Conservation (phyloP, 352 stramenopile genomes). For the Aphanomyces euteiches region DNA sequence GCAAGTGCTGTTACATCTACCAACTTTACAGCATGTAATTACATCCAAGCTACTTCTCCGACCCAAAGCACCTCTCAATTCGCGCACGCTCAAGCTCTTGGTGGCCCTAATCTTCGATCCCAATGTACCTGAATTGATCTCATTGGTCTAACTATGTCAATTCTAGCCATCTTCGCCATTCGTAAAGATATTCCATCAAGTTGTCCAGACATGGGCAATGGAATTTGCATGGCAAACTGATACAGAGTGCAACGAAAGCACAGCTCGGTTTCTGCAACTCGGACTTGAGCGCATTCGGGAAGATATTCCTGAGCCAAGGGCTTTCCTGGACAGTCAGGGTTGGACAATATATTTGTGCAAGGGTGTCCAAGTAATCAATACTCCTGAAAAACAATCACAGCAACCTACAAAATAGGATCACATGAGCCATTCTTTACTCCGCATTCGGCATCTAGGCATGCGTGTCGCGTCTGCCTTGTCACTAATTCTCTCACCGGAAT, state of each 20-base stretch:
- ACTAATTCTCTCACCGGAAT: constrained; percentile 12
- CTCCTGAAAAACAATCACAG: too few species aligned
- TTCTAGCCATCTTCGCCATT: constrained; percentile 1
- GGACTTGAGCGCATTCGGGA: neutral
- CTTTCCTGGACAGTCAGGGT: neutral
- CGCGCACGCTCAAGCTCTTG: neutral
- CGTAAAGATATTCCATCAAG: neutral
- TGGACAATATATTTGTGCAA: constrained; percentile 24
- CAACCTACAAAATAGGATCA: constrained; percentile 3
- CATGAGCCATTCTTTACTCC: neutral
- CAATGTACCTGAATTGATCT: neutral
- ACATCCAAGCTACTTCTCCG: constrained; percentile 10
- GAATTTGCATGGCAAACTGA: constrained; percentile 15
- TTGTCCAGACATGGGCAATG: constrained; percentile 8
- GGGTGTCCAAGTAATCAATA: constrained; percentile 16
- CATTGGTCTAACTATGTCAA: too few species aligned
- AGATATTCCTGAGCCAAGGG: neutral
- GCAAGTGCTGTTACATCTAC: neutral
- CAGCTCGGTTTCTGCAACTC: neutral
- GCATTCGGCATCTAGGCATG: constrained; percentile 19
- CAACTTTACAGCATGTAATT: constrained; percentile 19
- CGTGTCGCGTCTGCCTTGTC: constrained; percentile 17
- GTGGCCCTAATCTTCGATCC: neutral
- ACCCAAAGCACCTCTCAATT: constrained; percentile 2
- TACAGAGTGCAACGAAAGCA: neutral